phyloP scores from a whole-genome alignment of 495 filamentous ascomycete genomes.

The Penicillium antarcticum region DNA sequence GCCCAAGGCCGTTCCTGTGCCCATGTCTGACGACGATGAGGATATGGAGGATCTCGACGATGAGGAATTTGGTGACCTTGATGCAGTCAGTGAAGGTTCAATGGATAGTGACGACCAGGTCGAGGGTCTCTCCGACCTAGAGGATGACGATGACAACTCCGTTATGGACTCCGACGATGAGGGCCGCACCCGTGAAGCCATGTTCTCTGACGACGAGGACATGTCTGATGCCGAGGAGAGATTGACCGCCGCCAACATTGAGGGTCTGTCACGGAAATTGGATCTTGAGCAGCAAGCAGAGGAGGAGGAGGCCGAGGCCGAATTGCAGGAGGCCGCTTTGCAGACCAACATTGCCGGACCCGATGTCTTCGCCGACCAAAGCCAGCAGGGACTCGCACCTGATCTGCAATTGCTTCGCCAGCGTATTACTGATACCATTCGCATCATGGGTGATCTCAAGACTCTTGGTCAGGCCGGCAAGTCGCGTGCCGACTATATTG shows the following conservation, averaged over 20 bases:
- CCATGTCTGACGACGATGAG: conserved; percentile 46
- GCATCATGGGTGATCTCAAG: conserved; percentile 83
- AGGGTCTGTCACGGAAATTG: conserved; percentile 77
- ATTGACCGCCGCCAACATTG: conserved; percentile 94
- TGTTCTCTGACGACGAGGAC: conserved; percentile 96
- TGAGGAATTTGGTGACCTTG: conserved; percentile 55
- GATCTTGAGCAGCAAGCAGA: conserved; percentile 67
- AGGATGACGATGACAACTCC: conserved; percentile 60
- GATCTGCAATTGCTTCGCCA: conserved; percentile 87
- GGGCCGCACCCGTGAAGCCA: conserved; percentile 49
- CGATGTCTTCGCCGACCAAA: conserved; percentile 63
- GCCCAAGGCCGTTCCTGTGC: conserved; percentile 38
- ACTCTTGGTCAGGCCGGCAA: conserved; percentile 72
- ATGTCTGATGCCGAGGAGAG: conserved; percentile 85
- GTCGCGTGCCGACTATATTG: conserved; percentile 82
- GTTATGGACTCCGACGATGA: conserved; percentile 76
- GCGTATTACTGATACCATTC: conserved; percentile 88
- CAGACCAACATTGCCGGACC: conserved; percentile 91
- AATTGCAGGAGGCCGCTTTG: conserved; percentile 79
- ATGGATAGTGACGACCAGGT: conserved; percentile 53
- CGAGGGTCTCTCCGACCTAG: conserved; percentile 46
- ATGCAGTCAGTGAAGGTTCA: conserved; percentile 43
- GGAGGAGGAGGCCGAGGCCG: conserved; percentile 66
- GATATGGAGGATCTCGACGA: conserved; percentile 37
- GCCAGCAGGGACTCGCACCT: conserved; percentile 65